Conservation (phyloP, 805 yeast genomes). For the Ogataea neopini region DNA sequence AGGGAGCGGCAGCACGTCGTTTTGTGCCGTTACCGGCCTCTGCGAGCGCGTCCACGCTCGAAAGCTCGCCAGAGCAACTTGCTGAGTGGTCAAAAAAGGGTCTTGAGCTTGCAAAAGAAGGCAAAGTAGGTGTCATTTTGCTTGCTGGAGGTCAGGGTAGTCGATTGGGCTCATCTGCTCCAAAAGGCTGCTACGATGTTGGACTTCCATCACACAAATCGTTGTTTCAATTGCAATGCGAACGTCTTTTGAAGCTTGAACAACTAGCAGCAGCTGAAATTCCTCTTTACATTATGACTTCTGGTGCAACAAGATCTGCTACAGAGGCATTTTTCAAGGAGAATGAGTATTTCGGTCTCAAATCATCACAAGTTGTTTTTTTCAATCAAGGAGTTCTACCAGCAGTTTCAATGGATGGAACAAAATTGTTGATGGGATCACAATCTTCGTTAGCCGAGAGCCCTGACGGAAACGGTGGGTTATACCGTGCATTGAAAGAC, state of each 20-base stretch:
- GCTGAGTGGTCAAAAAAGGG: slow-evolving; percentile 48
- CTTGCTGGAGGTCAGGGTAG: slow-evolving; percentile 99
- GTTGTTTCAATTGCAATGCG: slow-evolving; percentile 91
- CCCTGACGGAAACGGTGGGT: slow-evolving; percentile 98
- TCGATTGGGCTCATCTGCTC: slow-evolving; percentile 82
- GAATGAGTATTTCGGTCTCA: slow-evolving; percentile 72
- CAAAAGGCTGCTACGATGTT: slow-evolving; percentile 93
- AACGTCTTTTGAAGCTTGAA: slow-evolving; percentile 69
- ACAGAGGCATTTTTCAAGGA: slow-evolving; percentile 71
- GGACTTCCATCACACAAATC: slow-evolving; percentile 82
- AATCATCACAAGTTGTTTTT: slow-evolving; percentile 59
- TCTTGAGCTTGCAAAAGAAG: slow-evolving; percentile 60
- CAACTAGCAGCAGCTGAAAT: slow-evolving; percentile 44
- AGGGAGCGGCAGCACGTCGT: slow-evolving; percentile 23
- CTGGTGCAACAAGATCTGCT: slow-evolving; percentile 75
- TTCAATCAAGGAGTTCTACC: slow-evolving; percentile 97
- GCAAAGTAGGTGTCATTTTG: slow-evolving; percentile 83
- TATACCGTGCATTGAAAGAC: slow-evolving; percentile 76
- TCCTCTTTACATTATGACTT: slow-evolving; percentile 94
- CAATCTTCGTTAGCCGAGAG: slow-evolving; percentile 66
- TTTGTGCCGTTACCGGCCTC: slow-evolving; percentile 55
- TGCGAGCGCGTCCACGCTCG: slow-evolving; percentile 51
- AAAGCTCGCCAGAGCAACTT: slow-evolving; percentile 32
- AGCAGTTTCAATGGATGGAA: slow-evolving; percentile 73
- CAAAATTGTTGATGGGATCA: slow-evolving; percentile 63